A percentile compares a stretch with the other conserved stretches of the same genome.
phyloP scores from a whole-genome alignment of 805 yeast genomes.

The Zygosaccharomyces bailii region DNA sequence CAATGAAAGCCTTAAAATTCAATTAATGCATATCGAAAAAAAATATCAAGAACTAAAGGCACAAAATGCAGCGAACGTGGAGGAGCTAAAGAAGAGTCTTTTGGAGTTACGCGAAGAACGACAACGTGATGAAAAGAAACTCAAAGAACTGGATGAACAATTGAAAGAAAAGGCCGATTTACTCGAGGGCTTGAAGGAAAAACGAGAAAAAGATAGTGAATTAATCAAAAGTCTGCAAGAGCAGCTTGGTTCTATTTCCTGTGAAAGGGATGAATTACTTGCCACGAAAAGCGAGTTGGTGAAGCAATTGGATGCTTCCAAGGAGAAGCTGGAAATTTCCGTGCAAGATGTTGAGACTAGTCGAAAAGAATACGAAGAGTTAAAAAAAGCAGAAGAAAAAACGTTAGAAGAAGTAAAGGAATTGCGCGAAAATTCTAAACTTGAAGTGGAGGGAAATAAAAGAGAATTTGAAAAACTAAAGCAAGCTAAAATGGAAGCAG shows the following conservation, averaged over 20 bases:
- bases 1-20: neutral
- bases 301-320: constrained; percentile 20
- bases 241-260: neutral
- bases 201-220: neutral
- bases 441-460: constrained; percentile 8
- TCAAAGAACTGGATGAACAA: neutral
- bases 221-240: constrained; percentile 1
- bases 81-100: neutral
- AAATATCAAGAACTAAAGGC: constrained; percentile 1
- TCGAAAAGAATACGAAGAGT: constrained; percentile 9
- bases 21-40: neutral
- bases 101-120: constrained; percentile 1
- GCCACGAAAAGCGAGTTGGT: constrained; percentile 11
- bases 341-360: constrained; percentile 12
- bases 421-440: neutral
- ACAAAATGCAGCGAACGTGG: constrained; percentile 1
- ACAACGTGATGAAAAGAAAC: neutral
- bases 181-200: neutral
- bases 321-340: constrained; percentile 19
- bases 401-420: neutral
- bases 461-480: constrained; percentile 18
- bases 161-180: constrained; percentile 1
- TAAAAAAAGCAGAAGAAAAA: constrained; percentile 1
- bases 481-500: constrained; percentile 2
- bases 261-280: constrained; percentile 1